Evolutionary conservation across 768 basidiomycete species (phyloP).

Genomic region (Mrakia hoshinonis): DNA sequence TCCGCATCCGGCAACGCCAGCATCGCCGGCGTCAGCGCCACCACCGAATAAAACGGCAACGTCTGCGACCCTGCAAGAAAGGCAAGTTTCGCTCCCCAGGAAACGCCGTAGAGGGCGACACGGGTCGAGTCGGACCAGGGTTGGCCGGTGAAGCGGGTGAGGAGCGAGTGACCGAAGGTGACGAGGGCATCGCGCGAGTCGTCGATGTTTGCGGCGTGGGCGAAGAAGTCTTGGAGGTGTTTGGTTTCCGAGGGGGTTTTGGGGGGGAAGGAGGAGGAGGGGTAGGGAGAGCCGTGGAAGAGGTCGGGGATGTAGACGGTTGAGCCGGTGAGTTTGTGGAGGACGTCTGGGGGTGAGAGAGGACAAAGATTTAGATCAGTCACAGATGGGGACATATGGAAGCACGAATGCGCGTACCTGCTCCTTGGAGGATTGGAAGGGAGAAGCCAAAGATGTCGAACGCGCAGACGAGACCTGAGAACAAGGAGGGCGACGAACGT

Average conservation of each 20-base stretch:
- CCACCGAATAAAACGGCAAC: constrained; percentile 14
- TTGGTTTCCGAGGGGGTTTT: neutral
- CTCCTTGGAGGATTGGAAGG: constrained; percentile 20
- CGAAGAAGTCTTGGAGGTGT: neutral
- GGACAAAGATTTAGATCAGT: neutral
- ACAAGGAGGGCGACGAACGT: neutral
- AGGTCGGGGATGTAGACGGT: constrained; percentile 23
- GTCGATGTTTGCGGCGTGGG: constrained; percentile 9
- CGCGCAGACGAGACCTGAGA: constrained; percentile 8
- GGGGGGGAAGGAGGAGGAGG: constrained; percentile 6
- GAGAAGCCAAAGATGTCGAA: constrained; percentile 14
- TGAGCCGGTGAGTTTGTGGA: constrained; percentile 11
- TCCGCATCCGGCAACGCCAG: constrained; percentile 12
- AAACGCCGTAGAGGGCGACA: neutral
- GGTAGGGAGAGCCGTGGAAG: constrained; percentile 4
- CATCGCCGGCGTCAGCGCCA: constrained; percentile 3
- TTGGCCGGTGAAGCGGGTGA: neutral
- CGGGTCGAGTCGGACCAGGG: constrained; percentile 2
- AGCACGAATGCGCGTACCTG: neutral
- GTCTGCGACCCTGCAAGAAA: constrained; percentile 13
- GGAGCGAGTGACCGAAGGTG: neutral
- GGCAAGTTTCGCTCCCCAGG: constrained; percentile 17
- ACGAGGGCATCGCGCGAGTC: constrained; percentile 7
- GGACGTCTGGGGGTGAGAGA: neutral
- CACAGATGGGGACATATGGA: neutral